Evolutionary conservation across 1,139 yeast genomes (phyloP), one percentile per base, ranked within the genome.

Genomic region (Sporopachydermia cereana): DNA sequence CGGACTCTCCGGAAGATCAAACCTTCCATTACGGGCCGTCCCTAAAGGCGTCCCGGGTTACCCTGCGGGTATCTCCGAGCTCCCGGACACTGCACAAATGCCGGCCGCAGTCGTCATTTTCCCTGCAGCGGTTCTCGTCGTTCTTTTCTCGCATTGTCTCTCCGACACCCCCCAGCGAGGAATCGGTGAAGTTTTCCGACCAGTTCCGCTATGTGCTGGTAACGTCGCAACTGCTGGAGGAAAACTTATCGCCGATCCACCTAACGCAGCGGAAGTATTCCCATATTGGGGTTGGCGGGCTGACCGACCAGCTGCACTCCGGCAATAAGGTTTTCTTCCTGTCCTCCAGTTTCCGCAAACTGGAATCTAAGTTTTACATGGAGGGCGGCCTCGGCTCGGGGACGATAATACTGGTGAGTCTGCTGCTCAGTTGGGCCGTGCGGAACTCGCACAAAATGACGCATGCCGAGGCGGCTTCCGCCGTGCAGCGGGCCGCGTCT

Each of bases 201-300:
- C 66, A 71, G 46, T 69, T 71, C 51, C 60, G 72, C 41, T 71
- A 69, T 51, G 53, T 59, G 3, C 48, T 71, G 2, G 65, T 71
- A 3, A 63, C 72, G 12, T 67, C 73, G 24, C 68, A 67, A 45
- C 57, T 71, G 20, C 53, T 71, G 12, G 70, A 67, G 43, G 65
- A 60, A 27, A 57, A 55, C 30, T 48, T 52, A 29, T 39, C 47
- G 3, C 50, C 51, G 14, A 39, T 49, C 1, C 16, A 42, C 2
- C 41, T 45, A 27, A 9, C 48, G 20, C 49, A 41, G 2, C 39
- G 44, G 12, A n/a, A 21, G 12, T 2, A 25, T 3, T 9, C 22
- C 0, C 12, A 14, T 7, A 7, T 25, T 14, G 20, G 43, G 3
- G n/a, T 12, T 2, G 34, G 48, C 2, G 24, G 4, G 2, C 44